A percentile compares a stretch with the other conserved stretches of the same genome.
Evolutionary conservation across 1,139 yeast genomes (phyloP).

Genomic region (Scheffersomyces stambukii): DNA sequence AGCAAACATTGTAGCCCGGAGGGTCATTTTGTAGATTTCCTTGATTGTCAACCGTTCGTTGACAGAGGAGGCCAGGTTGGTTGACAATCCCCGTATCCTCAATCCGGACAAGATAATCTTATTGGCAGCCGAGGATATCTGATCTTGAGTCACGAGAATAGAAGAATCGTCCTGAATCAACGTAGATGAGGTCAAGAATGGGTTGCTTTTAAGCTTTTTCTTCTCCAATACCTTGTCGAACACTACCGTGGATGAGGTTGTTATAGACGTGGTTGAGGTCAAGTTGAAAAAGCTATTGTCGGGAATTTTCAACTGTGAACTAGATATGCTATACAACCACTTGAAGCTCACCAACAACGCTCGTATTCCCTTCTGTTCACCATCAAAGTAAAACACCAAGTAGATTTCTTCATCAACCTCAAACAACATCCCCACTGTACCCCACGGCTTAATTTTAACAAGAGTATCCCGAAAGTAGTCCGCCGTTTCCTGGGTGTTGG

Average conservation of each 20-base stretch:
- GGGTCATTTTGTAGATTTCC: slow-evolving; percentile 43
- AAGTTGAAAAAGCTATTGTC: slow-evolving; percentile 6
- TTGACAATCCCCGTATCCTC: slow-evolving; percentile 38
- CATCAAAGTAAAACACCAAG: slow-evolving; percentile 19
- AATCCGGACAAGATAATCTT: slow-evolving; percentile 39
- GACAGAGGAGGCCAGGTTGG: slow-evolving; percentile 16
- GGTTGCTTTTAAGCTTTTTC: slow-evolving; percentile 14
- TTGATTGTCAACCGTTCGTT: slow-evolving; percentile 35
- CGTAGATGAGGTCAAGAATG: slow-evolving; percentile 10
- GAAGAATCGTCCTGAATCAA: slow-evolving; percentile 10
- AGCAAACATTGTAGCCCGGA: slow-evolving; percentile 37
- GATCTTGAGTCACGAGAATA: slow-evolving; percentile 25
- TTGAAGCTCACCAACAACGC: slow-evolving; percentile 17
- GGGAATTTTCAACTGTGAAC: slow-evolving; percentile 1
- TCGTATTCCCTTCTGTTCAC: slow-evolving; percentile 11
- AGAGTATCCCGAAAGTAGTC: slow-evolving; percentile 22
- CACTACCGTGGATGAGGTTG: slow-evolving; percentile 14
- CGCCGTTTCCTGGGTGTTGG: slow-evolving; percentile 19
- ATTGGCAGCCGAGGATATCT: slow-evolving; percentile 29
- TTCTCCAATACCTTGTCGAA: slow-evolving; percentile 35
- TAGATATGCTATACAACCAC: not conserved
- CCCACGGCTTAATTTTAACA: slow-evolving; percentile 10
- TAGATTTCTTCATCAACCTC: slow-evolving; percentile 13
- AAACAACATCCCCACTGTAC: slow-evolving; percentile 15
- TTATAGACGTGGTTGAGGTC: not conserved